phyloP scores from a whole-genome alignment of 371 early-diverging fungal genomes.

The Mucor indicus region DNA sequence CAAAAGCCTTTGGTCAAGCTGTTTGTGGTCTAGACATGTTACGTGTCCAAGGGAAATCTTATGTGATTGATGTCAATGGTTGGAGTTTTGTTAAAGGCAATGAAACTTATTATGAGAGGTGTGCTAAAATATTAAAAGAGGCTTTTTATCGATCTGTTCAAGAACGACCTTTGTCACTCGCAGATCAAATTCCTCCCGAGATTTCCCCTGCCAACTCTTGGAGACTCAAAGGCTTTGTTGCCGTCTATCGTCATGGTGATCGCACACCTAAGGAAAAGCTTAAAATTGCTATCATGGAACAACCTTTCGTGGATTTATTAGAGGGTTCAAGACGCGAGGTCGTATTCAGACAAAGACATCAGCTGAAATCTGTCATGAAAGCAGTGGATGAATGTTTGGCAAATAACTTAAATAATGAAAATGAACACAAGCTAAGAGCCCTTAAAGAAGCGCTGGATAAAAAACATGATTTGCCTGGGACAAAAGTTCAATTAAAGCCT shows the following conservation, averaged over 20 bases:
- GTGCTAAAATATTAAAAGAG: constrained; percentile 73
- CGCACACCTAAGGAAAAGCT: constrained; percentile 97
- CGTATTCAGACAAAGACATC: constrained; percentile 73
- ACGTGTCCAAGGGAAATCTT: constrained; percentile 80
- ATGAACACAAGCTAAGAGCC: constrained; percentile 55
- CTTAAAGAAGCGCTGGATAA: constrained; percentile 74
- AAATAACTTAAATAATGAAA: constrained; percentile 44
- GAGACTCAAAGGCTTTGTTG: constrained; percentile 90
- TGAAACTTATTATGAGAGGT: constrained; percentile 89
- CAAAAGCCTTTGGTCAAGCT: constrained; percentile 83
- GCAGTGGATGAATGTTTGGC: constrained; percentile 60
- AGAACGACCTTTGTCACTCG: constrained; percentile 53
- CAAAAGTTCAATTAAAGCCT: constrained; percentile 93
- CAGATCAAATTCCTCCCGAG: constrained; percentile 58
- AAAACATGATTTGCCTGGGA: constrained; percentile 82
- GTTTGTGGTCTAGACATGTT: constrained; percentile 97
- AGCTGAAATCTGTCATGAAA: constrained; percentile 63
- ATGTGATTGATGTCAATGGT: constrained; percentile 98
- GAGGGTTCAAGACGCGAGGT: constrained; percentile 73
- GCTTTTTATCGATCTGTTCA: constrained; percentile 42
- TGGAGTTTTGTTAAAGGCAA: constrained; percentile 99
- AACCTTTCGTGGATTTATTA: constrained; percentile 69
- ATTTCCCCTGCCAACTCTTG: constrained; percentile 81
- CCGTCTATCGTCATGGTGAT: constrained; percentile 94
- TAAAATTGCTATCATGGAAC: constrained; percentile 71